These are phyloP conservation scores for Pestalotiopsis fici DNA, from an alignment of 2,329 filamentous ascomycete genomes.

Conservation along the genomic window DNA sequence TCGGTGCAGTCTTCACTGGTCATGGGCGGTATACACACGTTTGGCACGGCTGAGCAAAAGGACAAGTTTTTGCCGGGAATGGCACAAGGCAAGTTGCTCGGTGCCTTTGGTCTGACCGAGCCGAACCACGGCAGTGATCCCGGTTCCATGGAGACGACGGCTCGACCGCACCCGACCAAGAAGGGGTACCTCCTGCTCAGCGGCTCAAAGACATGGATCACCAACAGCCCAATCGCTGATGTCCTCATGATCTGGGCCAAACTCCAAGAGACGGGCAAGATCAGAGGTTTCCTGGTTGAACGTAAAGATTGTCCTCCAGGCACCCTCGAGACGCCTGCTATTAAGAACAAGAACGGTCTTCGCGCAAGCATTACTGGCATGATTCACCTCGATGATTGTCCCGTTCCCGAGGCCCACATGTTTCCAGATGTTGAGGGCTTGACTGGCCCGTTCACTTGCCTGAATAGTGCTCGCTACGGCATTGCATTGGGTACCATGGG, in stretches of 20 bases:
- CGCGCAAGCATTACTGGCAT: slow-evolving; percentile 94
- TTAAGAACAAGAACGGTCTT: slow-evolving; percentile 95
- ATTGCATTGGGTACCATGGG: slow-evolving; percentile 95
- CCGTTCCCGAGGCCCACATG: slow-evolving; percentile 90
- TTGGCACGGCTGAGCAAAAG: slow-evolving; percentile 84
- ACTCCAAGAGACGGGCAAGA: slow-evolving; percentile 87
- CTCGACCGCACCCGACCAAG: slow-evolving; percentile 82
- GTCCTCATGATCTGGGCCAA: slow-evolving; percentile 91
- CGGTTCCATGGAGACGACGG: slow-evolving; percentile 85
- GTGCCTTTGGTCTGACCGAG: slow-evolving; percentile 88
- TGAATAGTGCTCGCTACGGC: slow-evolving; percentile 91
- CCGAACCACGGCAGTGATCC: slow-evolving; percentile 93
- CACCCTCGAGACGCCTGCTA: slow-evolving; percentile 84
- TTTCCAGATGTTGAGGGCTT: slow-evolving; percentile 88
- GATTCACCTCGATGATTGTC: slow-evolving; percentile 92
- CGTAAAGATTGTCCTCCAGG: slow-evolving; percentile 81
- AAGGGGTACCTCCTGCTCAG: slow-evolving; percentile 79
- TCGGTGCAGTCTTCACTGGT: slow-evolving; percentile 91
- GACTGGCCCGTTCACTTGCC: slow-evolving; percentile 84
- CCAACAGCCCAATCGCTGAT: slow-evolving; percentile 88
- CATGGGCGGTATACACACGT: slow-evolving; percentile 90
- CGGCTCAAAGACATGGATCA: slow-evolving; percentile 93
- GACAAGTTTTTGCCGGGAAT: slow-evolving; percentile 78
- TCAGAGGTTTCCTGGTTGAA: slow-evolving; percentile 89
- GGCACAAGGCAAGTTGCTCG: slow-evolving; percentile 80